Base-by-base conservation (phyloP, 2,329 filamentous ascomycete species). In the Fusarium solani-melongenae region DNA sequence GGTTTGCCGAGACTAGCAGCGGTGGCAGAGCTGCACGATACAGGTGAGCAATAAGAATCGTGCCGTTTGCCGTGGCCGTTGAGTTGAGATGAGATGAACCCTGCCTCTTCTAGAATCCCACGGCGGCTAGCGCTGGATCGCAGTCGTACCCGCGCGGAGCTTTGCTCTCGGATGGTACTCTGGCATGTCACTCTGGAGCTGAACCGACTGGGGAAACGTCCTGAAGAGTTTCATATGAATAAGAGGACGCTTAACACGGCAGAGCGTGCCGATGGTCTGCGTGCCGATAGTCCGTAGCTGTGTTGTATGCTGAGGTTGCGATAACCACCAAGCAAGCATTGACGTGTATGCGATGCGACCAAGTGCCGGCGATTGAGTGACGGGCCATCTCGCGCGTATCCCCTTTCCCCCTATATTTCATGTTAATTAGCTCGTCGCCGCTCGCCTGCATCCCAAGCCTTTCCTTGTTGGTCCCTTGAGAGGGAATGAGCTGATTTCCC, bases 1-100 rank as follows among this genome's bases (percentile, higher is more conserved):
- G 60, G 60, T 31, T 27, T 34, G 24, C 38, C 31, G 63, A 58
- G 66, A 61, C 69, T 69, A 44, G 41, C 69, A 70, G 36, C 57
- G 72, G 72, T 62, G 64, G 75, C 10, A 67, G 64, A 58, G 46
- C 57, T 70, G 72, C 69, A 72, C 33, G 39, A 63, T 70, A 53
- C 66, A 64, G 72, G 62, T 74, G 69, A 61, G 62, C 36, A 55
- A 74, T 59, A 55, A 66, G 24, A 33, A 59, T 24, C 29, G 29
- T 62, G 57, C 64, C 57, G 66, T 49, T 22, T 33, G 39, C 70
- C 41, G 55, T 39, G 33, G 55, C 14, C 17, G 24, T 29, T 56
- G n/a, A 46, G 62, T 63, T 22, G 59, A 49, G 61, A 51, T 38
- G 34, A 53, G 58, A 62, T 49, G 41, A 65, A 58, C 53, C 62